Evolutionary conservation across 1,139 yeast species (phyloP).

Genomic region (Magnusiomyces ingens): DNA sequence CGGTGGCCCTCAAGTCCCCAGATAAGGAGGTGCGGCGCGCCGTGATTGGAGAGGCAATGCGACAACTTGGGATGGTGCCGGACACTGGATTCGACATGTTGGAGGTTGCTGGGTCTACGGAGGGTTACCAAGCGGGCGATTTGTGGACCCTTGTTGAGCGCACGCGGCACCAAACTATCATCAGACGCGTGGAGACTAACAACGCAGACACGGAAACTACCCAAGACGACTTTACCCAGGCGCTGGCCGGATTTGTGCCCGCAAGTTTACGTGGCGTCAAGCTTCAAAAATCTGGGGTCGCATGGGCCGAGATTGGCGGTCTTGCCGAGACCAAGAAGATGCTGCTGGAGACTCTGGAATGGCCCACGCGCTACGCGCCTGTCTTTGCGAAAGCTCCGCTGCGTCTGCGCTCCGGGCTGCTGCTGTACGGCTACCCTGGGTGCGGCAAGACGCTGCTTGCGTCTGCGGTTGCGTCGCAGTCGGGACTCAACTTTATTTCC

Average conservation of each 20-base stretch:
- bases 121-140: slow-evolving; percentile 85
- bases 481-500: slow-evolving; percentile 89
- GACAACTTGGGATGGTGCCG: slow-evolving; percentile 30
- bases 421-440: slow-evolving; percentile 94
- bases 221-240: slow-evolving; percentile 43
- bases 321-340: slow-evolving; percentile 66
- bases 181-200: slow-evolving; percentile 19
- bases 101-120: slow-evolving; percentile 72
- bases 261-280: slow-evolving; percentile 82
- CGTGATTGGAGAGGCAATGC: slow-evolving; percentile 45
- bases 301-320: slow-evolving; percentile 91
- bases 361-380: slow-evolving; percentile 97
- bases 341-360: slow-evolving; percentile 80
- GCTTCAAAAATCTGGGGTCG: slow-evolving; percentile 64
- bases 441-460: slow-evolving; percentile 95
- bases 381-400: slow-evolving; percentile 84
- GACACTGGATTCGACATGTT: slow-evolving; percentile 46
- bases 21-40: slow-evolving; percentile 52
- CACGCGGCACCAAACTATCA: slow-evolving; percentile 48
- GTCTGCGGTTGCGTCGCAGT: slow-evolving; percentile 88
- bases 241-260: slow-evolving; percentile 67
- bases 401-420: slow-evolving; percentile 78
- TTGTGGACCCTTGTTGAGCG: slow-evolving; percentile 66
- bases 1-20: slow-evolving; percentile 60
- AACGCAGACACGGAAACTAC: slow-evolving; percentile 11